These are phyloP conservation scores for Favolaschia claudopus DNA, from an alignment of 768 basidiomycete genomes.

Conservation along the genomic window DNA sequence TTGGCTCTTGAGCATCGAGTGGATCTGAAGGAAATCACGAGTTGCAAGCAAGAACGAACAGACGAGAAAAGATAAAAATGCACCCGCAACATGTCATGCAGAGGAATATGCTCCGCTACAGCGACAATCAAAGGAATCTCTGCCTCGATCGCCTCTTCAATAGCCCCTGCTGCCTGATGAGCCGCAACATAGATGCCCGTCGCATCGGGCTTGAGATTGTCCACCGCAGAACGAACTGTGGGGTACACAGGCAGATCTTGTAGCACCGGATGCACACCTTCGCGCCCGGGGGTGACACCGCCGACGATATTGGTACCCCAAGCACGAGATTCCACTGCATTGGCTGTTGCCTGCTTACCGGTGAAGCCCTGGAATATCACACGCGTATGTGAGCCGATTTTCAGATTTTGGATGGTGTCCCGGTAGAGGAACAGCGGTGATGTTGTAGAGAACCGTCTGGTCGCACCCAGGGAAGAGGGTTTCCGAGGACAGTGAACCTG, in stretches of 20 bases:
- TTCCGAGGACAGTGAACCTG: no score
- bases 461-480: no score
- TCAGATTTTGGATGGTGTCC: slow-evolving; percentile 3
- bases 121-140: slow-evolving; percentile 24
- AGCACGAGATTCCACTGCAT: slow-evolving; percentile 19
- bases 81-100: slow-evolving; percentile 18
- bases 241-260: slow-evolving; percentile 15
- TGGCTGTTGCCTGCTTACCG: slow-evolving; percentile 19
- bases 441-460: no score
- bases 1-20: slow-evolving; percentile 21
- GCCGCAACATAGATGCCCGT: slow-evolving; percentile 26
- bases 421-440: background rate
- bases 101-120: slow-evolving; percentile 23
- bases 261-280: slow-evolving; percentile 16
- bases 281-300: slow-evolving; percentile 16
- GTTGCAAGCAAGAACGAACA: background rate
- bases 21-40: background rate
- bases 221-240: slow-evolving; percentile 11
- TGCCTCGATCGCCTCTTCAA: slow-evolving; percentile 26
- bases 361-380: slow-evolving; percentile 29
- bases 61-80: background rate
- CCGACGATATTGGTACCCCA: slow-evolving; percentile 24
- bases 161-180: slow-evolving; percentile 20
- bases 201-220: slow-evolving; percentile 23
- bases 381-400: slow-evolving; percentile 18